Evolutionary conservation across 345 rosid genomes (phyloP).

Genomic region (Gossypium australe): DNA sequence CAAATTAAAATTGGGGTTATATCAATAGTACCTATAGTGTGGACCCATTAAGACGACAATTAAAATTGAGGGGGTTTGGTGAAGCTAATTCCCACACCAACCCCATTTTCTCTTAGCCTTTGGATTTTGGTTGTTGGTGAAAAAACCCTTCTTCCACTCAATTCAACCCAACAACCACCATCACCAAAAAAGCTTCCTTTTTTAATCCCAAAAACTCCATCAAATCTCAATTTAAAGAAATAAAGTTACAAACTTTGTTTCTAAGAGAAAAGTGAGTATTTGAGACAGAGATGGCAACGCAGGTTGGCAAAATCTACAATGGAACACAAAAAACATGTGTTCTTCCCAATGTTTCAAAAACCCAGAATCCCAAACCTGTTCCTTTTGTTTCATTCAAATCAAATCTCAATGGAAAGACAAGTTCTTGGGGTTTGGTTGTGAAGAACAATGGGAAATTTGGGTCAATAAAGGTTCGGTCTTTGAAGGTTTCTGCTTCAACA

Average conservation of each 20-base stretch:
- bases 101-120: not conserved
- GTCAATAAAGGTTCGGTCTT: constrained; percentile 13
- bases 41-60: not conserved
- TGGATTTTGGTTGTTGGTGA: constrained; percentile 23
- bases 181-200: not conserved
- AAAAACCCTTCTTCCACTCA: not conserved
- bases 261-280: not conserved
- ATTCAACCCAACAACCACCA: constrained; percentile 20
- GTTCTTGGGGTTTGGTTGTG: constrained; percentile 26
- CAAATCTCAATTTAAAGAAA: not conserved
- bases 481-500: constrained; percentile 49
- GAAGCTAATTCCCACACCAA: not conserved
- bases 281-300: constrained; percentile 39
- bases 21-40: not conserved
- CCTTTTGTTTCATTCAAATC: constrained; percentile 38
- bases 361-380: constrained; percentile 20
- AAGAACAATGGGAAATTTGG: constrained; percentile 21
- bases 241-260: not conserved
- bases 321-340: constrained; percentile 34
- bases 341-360: constrained; percentile 28
- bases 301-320: constrained; percentile 43
- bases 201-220: not conserved
- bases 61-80: not conserved
- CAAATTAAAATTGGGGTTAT: too few relatives aligned
- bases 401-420: constrained; percentile 15